Conservation (phyloP, 108 stramenopile genomes). For the Stephanodiscus minutulus region DNA sequence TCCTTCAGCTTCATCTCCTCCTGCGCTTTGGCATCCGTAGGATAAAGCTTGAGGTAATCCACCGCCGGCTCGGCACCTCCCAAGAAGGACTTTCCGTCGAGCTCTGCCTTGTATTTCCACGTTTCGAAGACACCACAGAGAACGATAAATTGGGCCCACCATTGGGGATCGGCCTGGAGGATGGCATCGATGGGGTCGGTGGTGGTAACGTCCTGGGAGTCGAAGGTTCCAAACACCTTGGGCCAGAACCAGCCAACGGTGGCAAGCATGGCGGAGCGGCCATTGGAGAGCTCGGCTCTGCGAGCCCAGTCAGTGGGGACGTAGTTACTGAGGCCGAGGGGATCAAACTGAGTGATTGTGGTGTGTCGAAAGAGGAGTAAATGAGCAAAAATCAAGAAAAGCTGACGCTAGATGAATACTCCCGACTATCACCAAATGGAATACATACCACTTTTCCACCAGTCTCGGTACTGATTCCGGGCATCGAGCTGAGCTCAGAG, state of each 20-base stretch:
- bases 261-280: slow-evolving; percentile 90
- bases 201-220: slow-evolving; percentile 73
- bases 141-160: slow-evolving; percentile 92
- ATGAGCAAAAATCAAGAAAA: not conserved
- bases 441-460: slow-evolving; percentile 67
- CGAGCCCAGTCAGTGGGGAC: slow-evolving; percentile 81
- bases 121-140: slow-evolving; percentile 88
- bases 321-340: slow-evolving; percentile 78
- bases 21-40: slow-evolving; percentile 53
- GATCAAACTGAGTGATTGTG: slow-evolving; percentile 68
- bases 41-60: slow-evolving; percentile 84
- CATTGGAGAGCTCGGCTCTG: slow-evolving; percentile 89
- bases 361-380: not conserved
- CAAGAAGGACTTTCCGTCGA: slow-evolving; percentile 80
- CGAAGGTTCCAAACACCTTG: slow-evolving; percentile 74
- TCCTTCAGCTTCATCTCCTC: slow-evolving; percentile 88
- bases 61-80: slow-evolving; percentile 83
- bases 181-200: slow-evolving; percentile 90
- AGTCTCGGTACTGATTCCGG: slow-evolving; percentile 60
- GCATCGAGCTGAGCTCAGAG: slow-evolving; percentile 57
- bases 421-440: not conserved
- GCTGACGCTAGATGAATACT: not conserved
- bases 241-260: slow-evolving; percentile 85
- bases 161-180: slow-evolving; percentile 86
- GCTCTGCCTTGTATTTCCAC: slow-evolving; percentile 80